A percentile compares a stretch with the other conserved stretches of the same genome.
Evolutionary conservation across 306 rosid genomes (phyloP).

Genomic region (Castanea mollissima): DNA sequence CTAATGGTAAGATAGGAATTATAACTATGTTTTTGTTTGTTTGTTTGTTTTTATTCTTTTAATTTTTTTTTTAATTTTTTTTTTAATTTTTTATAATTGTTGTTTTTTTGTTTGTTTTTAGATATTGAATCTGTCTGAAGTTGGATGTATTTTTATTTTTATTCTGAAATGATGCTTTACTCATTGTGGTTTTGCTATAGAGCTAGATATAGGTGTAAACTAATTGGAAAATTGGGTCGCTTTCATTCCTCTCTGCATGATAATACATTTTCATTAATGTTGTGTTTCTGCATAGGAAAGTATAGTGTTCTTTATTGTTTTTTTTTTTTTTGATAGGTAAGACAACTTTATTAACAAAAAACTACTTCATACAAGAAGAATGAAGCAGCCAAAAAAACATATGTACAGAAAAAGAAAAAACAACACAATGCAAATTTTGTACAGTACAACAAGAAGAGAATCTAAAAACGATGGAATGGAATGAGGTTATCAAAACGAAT

Average conservation of each 20-base stretch:
- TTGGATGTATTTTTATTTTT: background rate
- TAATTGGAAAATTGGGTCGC: background rate
- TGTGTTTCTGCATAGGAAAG: background rate
- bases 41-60: too few relatives aligned
- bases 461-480: background rate
- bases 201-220: background rate
- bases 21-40: background rate
- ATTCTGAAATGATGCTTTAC: background rate
- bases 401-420: too few relatives aligned
- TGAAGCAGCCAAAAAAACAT: too few relatives aligned
- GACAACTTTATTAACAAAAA: too few relatives aligned
- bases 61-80: too few relatives aligned
- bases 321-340: too few relatives aligned
- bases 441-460: too few relatives aligned
- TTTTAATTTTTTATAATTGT: too few relatives aligned
- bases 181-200: background rate
- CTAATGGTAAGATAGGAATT: constrained; percentile 54
- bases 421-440: too few relatives aligned
- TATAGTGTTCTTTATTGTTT: background rate
- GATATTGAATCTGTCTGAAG: background rate
- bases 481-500: background rate
- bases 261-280: background rate
- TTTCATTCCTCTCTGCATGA: background rate
- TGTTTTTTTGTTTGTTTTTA: background rate
- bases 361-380: too few relatives aligned